Base-by-base conservation (phyloP, 768 basidiomycete species). In the Hortiboletus campestris region DNA sequence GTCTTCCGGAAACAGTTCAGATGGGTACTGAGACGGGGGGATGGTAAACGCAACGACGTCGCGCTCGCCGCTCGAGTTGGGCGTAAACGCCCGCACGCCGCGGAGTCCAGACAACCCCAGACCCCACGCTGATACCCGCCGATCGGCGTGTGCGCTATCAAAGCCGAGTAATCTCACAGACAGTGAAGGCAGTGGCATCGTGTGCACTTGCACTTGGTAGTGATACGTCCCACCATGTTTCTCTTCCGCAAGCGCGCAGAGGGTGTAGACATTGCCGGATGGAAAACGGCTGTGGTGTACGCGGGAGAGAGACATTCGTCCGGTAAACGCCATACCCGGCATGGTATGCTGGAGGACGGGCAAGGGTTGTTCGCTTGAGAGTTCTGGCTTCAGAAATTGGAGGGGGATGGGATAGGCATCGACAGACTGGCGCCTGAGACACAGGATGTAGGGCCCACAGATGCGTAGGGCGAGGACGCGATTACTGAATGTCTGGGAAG, bases 401-500 rank as follows among this genome's bases (percentile, higher is more conserved):
- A 41, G 46, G 28, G 54, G 61, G 28, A 46, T 57, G 40, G 43
- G 66, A 44, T 20, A 75, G 2, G 83, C 65, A 44, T 85, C 80
- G 36, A 85, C 56, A 1, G 81, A 78, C 5, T 75, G 76, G 0
- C 73, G 67, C 51, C 77, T 80, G 63, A 85, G 75, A 31, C 79
- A 73, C 6, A 85, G 67, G n/a, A 85, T 61, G 54, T 80, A 78
- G 0, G 73, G 68, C 2, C 78, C 81, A 40, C 81, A 71, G 40
- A 83, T 70, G 17, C 69, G 72, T 4, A 80, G 56, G 6, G 73
- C 74, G 3, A 80, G 61, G 11, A 83, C 66, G 1, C 61, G 63
- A 46, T 72, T 75, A 63, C 64, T 4, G 8, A 3, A 22, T 8
- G 20, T 67, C 74, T 77, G 36, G 17, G 8, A 32, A 35, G 32